These are phyloP conservation scores for Saprolegnia diclina DNA, from an alignment of 352 stramenopile genomes.

Conservation along the genomic window DNA sequence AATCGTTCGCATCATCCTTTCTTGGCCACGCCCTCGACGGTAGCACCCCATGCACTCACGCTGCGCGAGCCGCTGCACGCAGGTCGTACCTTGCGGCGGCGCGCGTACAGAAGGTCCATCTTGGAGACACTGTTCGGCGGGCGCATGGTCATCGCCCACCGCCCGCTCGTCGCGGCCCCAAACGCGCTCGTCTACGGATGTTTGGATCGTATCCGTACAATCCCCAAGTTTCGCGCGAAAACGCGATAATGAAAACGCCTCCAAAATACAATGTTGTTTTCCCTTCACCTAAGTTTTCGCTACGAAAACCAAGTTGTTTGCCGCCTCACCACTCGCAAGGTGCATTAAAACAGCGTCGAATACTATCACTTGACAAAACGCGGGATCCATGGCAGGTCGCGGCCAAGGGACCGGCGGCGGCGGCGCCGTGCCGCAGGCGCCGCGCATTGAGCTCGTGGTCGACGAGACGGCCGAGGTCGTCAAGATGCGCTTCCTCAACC, in stretches of 20 bases:
- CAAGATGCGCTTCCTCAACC: slow-evolving; percentile 78
- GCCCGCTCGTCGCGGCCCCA: neutral
- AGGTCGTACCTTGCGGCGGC: too few species aligned
- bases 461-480: slow-evolving; percentile 74
- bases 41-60: too few species aligned
- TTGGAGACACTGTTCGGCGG: too few species aligned
- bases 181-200: neutral
- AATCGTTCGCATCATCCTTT: too few species aligned
- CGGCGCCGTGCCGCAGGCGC: slow-evolving; percentile 4
- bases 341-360: neutral
- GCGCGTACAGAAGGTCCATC: too few species aligned
- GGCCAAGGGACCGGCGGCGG: neutral
- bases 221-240: neutral
- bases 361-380: neutral
- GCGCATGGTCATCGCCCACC: neutral
- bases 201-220: neutral
- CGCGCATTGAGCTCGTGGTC: slow-evolving; percentile 33
- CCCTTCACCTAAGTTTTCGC: neutral
- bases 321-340: neutral
- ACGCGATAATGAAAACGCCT: neutral
- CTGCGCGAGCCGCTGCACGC: too few species aligned
- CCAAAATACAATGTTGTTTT: neutral
- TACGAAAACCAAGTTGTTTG: neutral
- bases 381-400: slow-evolving; percentile 19
- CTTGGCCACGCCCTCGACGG: too few species aligned